phyloP scores from a whole-genome alignment of 139 green algal species.

The Coelastrella sp. region DNA sequence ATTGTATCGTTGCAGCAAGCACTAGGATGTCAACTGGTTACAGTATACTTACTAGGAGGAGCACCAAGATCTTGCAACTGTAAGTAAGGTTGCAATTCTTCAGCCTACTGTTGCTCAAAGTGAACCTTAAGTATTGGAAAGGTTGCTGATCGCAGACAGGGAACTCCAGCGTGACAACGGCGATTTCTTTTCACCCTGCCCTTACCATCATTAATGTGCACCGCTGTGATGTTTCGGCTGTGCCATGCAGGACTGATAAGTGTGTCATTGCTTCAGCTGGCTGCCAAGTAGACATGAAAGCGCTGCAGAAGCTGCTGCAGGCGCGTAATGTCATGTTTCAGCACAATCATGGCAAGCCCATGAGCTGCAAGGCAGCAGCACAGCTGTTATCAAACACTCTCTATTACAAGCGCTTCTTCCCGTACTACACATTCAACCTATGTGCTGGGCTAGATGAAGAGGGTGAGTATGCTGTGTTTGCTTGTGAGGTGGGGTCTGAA shows the following conservation, averaged over 20 bases:
- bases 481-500: no score
- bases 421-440: slow-evolving; percentile 99
- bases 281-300: slow-evolving; percentile 90
- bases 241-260: slow-evolving; percentile 76
- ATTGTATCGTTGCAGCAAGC: slow-evolving; percentile 94
- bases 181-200: no score
- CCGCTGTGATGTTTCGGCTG: background rate
- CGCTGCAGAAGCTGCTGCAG: slow-evolving; percentile 94
- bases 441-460: slow-evolving; percentile 93
- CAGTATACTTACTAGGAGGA: slow-evolving; percentile 92
- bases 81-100: no score
- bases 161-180: no score
- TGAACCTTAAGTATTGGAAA: no score
- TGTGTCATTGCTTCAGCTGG: slow-evolving; percentile 91
- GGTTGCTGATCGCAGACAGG: no score
- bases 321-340: slow-evolving; percentile 85
- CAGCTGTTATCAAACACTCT: slow-evolving; percentile 98
- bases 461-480: slow-evolving; percentile 76
- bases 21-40: slow-evolving; percentile 97
- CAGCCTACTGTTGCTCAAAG: no score
- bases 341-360: slow-evolving; percentile 90
- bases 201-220: background rate
- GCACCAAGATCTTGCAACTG: slow-evolving; percentile 88
- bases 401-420: slow-evolving; percentile 99
- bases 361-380: slow-evolving; percentile 89